Evolutionary conservation across 148 eudicot genomes (phyloP).

Genomic region (Chenopodium quinoa): DNA sequence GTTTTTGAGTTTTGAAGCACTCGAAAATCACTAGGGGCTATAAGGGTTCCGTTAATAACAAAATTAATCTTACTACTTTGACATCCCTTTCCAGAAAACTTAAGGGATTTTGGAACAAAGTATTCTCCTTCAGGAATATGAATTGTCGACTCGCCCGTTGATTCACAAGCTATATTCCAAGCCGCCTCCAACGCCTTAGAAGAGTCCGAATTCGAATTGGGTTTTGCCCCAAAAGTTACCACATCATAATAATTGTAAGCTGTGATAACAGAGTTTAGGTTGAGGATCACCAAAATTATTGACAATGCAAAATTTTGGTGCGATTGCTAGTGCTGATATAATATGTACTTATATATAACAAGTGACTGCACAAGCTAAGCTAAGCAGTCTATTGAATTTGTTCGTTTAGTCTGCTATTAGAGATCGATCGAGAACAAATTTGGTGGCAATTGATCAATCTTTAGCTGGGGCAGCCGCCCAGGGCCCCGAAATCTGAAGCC

Average conservation of each 20-base stretch:
- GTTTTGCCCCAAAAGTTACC: constrained; percentile 37
- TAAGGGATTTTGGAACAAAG: constrained; percentile 17
- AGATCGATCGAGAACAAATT: no score
- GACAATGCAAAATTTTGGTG: no score
- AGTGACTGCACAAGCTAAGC: no score
- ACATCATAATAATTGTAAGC: constrained; percentile 26
- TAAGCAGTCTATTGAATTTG: no score
- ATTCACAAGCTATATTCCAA: constrained; percentile 50
- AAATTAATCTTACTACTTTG: constrained; percentile 35
- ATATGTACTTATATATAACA: no score
- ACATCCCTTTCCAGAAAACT: constrained; percentile 35
- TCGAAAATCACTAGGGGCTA: constrained; percentile 44
- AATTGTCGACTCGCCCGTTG: constrained; percentile 31
- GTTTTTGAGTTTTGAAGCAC: constrained; percentile 25
- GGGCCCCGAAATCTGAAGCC: no score
- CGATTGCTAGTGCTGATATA: no score
- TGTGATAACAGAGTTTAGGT: no score
- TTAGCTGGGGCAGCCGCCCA: no score
- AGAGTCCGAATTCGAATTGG: constrained; percentile 38
- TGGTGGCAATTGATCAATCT: no score
- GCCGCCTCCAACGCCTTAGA: constrained; percentile 33
- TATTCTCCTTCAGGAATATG: constrained; percentile 27
- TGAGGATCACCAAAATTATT: no score
- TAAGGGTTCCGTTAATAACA: constrained; percentile 39
- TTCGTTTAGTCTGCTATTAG: no score